phyloP scores from a whole-genome alignment of 2,329 filamentous ascomycete species.

The Penicillium thymicola region DNA sequence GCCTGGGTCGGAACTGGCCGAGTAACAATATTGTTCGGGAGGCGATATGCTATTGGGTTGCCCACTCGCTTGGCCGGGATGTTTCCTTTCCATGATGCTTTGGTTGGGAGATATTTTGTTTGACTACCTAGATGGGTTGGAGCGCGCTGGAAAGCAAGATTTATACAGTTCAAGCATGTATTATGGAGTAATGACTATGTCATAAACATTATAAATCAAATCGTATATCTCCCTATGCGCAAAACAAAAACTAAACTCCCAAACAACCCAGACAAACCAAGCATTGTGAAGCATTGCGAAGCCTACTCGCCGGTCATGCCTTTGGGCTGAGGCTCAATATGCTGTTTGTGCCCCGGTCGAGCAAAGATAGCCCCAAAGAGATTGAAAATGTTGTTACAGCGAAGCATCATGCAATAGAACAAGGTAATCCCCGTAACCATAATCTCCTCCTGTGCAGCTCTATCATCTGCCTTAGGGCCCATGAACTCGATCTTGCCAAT shows the following conservation, averaged over 20 bases:
- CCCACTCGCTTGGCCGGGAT: neutral
- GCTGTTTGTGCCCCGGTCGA: conserved; percentile 16
- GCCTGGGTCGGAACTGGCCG: conserved; percentile 5
- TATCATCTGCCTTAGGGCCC: conserved; percentile 12
- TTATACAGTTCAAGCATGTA: neutral
- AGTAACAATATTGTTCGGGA: neutral
- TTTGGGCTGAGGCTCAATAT: conserved; percentile 2
- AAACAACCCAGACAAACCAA: neutral
- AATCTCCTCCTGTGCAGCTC: conserved; percentile 28
- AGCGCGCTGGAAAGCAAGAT: neutral
- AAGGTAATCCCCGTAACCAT: conserved; percentile 30
- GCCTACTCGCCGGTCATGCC: neutral
- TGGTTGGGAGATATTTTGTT: neutral
- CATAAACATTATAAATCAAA: neutral
- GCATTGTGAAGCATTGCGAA: neutral
- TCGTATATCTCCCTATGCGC: neutral
- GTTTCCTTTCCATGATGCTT: neutral
- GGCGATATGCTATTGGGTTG: neutral
- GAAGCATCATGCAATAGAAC: conserved; percentile 26
- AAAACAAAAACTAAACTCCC: neutral
- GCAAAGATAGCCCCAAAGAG: conserved; percentile 27
- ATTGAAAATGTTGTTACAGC: conserved; percentile 22
- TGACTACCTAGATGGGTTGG: neutral
- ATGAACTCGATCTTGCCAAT: conserved; percentile 29
- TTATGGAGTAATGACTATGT: neutral